Evolutionary conservation across 495 filamentous ascomycete genomes (phyloP).

Genomic region (Talaromyces adpressus): DNA sequence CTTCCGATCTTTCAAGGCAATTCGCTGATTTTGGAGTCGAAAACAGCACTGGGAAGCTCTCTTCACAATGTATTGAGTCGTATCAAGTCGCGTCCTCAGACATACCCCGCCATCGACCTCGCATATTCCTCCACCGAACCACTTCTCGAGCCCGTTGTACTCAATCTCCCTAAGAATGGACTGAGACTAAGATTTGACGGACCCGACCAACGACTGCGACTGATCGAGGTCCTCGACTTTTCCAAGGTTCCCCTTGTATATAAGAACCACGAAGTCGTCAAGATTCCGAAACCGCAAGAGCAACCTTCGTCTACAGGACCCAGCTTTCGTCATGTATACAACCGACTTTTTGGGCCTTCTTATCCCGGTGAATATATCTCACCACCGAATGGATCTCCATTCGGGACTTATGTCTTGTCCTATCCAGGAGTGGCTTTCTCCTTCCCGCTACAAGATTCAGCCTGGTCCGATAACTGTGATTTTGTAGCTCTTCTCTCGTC

Average conservation of each 20-base stretch:
- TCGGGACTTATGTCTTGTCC: constrained; percentile 74
- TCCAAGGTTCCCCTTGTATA: constrained; percentile 75
- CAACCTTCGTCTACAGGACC: constrained; percentile 51
- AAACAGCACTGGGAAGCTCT: constrained; percentile 74
- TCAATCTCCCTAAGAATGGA: constrained; percentile 76
- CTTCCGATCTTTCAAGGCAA: background rate
- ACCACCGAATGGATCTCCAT: constrained; percentile 42
- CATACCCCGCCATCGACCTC: constrained; percentile 76
- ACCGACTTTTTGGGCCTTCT: constrained; percentile 81
- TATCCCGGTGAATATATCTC: constrained; percentile 86
- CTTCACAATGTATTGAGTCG: constrained; percentile 81
- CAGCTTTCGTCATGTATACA: constrained; percentile 84
- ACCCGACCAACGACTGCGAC: constrained; percentile 78
- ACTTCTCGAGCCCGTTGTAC: constrained; percentile 59
- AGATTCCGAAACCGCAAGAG: constrained; percentile 44
- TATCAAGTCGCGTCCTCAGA: constrained; percentile 74
- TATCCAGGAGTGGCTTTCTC: constrained; percentile 92
- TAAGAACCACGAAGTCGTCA: constrained; percentile 78
- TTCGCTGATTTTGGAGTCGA: background rate
- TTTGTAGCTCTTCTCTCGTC: constrained; percentile 82
- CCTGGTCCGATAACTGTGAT: constrained; percentile 77
- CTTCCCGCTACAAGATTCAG: constrained; percentile 68
- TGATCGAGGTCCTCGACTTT: constrained; percentile 90
- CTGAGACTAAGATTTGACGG: constrained; percentile 89
- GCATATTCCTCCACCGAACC: constrained; percentile 66